Evolutionary conservation across 768 basidiomycete genomes (phyloP), one percentile per base, ranked within the genome.

Genomic region (Cystobasidium onofrii): DNA sequence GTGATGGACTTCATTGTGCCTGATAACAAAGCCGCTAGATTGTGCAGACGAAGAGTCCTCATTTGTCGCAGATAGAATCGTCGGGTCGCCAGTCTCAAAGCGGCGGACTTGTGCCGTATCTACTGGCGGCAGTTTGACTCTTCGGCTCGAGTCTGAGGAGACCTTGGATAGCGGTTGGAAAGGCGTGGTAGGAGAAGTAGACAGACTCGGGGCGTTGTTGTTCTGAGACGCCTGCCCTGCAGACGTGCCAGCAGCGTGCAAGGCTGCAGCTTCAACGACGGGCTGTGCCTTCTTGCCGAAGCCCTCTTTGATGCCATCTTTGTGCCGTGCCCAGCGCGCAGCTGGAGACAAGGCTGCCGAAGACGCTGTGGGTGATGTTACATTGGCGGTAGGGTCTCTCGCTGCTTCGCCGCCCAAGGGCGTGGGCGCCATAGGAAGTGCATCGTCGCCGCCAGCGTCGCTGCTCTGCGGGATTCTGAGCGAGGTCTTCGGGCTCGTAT

Each of bases 261-360:
- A 31, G 10, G n/a, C 54, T 34, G 69, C 69, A 34, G 69, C 69
- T 29, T 36, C 29, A 36, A 55, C 55, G 29, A 71, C 34, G 18
- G 69, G 54, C 29, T 71, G 69, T 44, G 69, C 69, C 55, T 71
- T 71, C 69, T 71, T 71, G 6, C 33, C 33, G 31, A 71, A 60
- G 25, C 69, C 69, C 39, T 60, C 69, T 34, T 39, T 39, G 55
- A 46, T 27, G 39, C 34, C 34, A 23, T 71, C 55, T 29, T 52
- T 67, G 9, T 33, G 41, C 25, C 65, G 7, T 9, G 41, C 65
- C 65, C 65, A 67, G n/a, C 65, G 43, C 3, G 33, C 63, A 64
- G 36, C 63, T 12, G 63, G 63, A 3, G 34, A 39, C 13, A 44
- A 15, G 20, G 63, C 34, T 36, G 63, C 63, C 10, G 63, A 64